Percentiles rank a stretch among this genome's conserved stretches.
phyloP scores from a whole-genome alignment of 2,329 filamentous ascomycete genomes.

The Metarhizium guizhouense region DNA sequence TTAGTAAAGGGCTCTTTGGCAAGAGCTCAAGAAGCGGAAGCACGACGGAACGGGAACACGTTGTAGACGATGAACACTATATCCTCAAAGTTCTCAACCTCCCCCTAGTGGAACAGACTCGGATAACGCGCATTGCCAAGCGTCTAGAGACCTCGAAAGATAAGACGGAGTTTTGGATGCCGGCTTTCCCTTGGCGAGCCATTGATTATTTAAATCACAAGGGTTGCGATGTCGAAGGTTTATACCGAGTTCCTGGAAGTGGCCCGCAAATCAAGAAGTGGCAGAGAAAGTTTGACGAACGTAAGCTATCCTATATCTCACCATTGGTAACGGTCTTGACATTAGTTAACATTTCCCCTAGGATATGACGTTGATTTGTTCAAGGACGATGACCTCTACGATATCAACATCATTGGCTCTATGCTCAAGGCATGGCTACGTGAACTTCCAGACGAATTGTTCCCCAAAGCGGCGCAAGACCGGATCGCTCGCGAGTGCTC shows the following conservation, averaged over 20 bases:
- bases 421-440: constrained; percentile 96
- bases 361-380: constrained; percentile 88
- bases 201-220: constrained; percentile 97
- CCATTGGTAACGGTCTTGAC: not conserved
- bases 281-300: constrained; percentile 83
- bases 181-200: constrained; percentile 85
- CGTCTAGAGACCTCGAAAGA: constrained; percentile 79
- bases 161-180: constrained; percentile 99
- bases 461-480: constrained; percentile 76
- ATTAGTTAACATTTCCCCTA: constrained; percentile 19
- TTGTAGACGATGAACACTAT: constrained; percentile 75
- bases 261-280: constrained; percentile 87
- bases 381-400: constrained; percentile 77
- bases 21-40: constrained; percentile 68
- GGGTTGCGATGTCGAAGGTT: constrained; percentile 83
- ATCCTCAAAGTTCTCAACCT: constrained; percentile 76
- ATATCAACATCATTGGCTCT: constrained; percentile 93
- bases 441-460: constrained; percentile 87
- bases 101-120: constrained; percentile 79
- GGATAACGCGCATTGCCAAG: constrained; percentile 86
- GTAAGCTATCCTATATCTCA: constrained; percentile 33
- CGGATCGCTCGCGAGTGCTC: constrained; percentile 72
- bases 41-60: constrained; percentile 53
- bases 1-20: constrained; percentile 75
- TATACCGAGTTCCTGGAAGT: constrained; percentile 88